Conservation (phyloP, 75 land plant genomes). For the Ceratopteris richardii region DNA sequence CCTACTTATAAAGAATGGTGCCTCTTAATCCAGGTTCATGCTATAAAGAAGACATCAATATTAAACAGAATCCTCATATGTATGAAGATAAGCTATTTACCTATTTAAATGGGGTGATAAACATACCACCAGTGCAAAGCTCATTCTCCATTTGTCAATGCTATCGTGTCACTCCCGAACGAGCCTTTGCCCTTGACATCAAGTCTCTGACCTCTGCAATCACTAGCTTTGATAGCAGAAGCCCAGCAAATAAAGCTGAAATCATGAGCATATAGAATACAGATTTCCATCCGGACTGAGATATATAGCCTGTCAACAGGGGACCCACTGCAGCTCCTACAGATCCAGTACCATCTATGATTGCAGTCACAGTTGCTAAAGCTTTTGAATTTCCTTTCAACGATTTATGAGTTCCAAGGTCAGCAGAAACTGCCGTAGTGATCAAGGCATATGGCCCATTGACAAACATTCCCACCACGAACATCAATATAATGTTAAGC, state of each 20-base stretch:
- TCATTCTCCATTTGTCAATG: no score
- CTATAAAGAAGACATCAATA: no score
- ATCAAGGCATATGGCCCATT: slow-evolving; percentile 91
- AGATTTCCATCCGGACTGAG: slow-evolving; percentile 58
- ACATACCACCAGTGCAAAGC: no score
- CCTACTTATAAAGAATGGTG: no score
- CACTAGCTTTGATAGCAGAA: slow-evolving; percentile 62
- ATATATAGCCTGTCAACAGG: slow-evolving; percentile 67
- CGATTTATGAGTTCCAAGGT: slow-evolving; percentile 78
- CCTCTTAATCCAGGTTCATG: no score
- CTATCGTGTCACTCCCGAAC: no score
- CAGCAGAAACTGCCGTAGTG: slow-evolving; percentile 87
- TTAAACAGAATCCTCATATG: no score
- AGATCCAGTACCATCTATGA: slow-evolving; percentile 95
- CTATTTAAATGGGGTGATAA: no score
- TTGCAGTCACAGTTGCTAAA: slow-evolving; percentile 80
- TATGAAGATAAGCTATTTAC: no score
- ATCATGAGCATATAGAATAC: slow-evolving; percentile 78
- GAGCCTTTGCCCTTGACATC: slow-evolving; percentile 14
- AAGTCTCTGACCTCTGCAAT: slow-evolving; percentile 52
- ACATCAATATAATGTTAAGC: slow-evolving; percentile 55
- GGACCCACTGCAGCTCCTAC: slow-evolving; percentile 86
- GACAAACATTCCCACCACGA: slow-evolving; percentile 65
- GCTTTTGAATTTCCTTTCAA: slow-evolving; percentile 67
- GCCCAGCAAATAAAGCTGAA: slow-evolving; percentile 62